These are phyloP conservation scores for Penicillium cinerascens DNA, from an alignment of 495 filamentous ascomycete genomes.

Conservation along the genomic window DNA sequence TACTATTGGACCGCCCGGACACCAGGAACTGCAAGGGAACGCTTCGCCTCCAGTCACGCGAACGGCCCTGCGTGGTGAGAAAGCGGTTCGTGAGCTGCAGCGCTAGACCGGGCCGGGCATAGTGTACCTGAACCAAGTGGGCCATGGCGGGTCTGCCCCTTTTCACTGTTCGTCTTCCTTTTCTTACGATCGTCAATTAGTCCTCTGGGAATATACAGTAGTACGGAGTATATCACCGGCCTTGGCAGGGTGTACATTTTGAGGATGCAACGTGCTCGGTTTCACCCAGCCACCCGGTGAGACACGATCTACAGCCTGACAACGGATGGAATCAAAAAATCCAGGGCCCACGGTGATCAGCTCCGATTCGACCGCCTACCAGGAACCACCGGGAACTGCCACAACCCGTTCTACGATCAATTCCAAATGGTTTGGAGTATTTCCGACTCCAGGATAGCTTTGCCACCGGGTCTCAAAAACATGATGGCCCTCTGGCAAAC, in stretches of 20 bases:
- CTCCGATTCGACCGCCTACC: too few relatives aligned
- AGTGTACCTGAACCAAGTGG: constrained; percentile 1
- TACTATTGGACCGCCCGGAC: background rate
- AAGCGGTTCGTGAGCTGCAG: constrained; percentile 17
- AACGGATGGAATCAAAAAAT: background rate
- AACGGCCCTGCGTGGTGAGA: background rate
- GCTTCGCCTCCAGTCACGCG: background rate
- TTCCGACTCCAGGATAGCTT: background rate
- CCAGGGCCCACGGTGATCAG: too few relatives aligned
- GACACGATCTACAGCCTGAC: background rate
- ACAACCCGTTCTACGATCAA: background rate
- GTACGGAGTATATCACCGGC: too few relatives aligned
- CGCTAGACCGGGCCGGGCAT: constrained; percentile 8
- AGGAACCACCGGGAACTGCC: background rate
- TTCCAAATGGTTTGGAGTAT: background rate
- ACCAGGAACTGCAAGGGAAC: background rate
- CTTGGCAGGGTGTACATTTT: background rate
- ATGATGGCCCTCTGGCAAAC: constrained; percentile 7
- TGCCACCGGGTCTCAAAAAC: constrained; percentile 10
- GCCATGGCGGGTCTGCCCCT: constrained; percentile 2
- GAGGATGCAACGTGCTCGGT: background rate
- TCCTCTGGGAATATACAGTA: background rate
- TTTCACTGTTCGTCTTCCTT: constrained; percentile 5
- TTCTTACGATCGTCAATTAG: background rate
- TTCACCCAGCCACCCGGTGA: background rate